Conservation (phyloP, 2,329 filamentous ascomycete genomes). For the Cercospora janseana region DNA sequence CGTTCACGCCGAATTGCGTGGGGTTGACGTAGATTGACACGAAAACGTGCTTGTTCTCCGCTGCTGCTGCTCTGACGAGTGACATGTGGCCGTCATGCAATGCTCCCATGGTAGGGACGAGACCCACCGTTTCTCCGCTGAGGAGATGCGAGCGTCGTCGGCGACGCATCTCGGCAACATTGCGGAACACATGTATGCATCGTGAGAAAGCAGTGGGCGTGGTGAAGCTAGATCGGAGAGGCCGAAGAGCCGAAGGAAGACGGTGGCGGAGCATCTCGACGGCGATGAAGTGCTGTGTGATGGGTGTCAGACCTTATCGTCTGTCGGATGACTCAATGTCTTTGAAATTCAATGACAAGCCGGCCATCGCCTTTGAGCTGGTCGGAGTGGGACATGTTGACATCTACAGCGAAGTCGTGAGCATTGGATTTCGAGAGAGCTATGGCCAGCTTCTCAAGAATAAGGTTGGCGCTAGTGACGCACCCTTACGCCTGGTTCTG, state of each 20-base stretch:
- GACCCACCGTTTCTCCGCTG: constrained; percentile 70
- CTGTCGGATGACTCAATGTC: neutral
- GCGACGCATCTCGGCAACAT: constrained; percentile 67
- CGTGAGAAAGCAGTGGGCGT: constrained; percentile 5
- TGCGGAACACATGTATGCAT: constrained; percentile 70
- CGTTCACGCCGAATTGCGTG: constrained; percentile 85
- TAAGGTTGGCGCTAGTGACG: constrained; percentile 5
- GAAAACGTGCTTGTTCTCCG: constrained; percentile 80
- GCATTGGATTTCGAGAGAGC: constrained; percentile 1
- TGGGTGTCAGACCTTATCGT: neutral
- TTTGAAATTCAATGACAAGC: too few species aligned
- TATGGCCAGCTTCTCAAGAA: neutral
- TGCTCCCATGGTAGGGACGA: constrained; percentile 97
- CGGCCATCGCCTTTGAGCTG: too few species aligned
- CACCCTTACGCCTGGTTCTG: constrained; percentile 2
- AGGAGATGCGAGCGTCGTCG: constrained; percentile 66
- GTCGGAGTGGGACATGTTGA: constrained; percentile 10
- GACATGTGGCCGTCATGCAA: constrained; percentile 89
- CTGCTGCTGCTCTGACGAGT: constrained; percentile 77
- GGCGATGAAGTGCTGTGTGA: neutral
- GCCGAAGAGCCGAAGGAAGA: neutral
- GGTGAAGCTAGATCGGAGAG: neutral
- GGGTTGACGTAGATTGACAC: constrained; percentile 96
- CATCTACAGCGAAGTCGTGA: constrained; percentile 16
- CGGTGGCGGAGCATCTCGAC: neutral